Conservation (phyloP, 768 basidiomycete genomes). For the Lyophyllum semitale region DNA sequence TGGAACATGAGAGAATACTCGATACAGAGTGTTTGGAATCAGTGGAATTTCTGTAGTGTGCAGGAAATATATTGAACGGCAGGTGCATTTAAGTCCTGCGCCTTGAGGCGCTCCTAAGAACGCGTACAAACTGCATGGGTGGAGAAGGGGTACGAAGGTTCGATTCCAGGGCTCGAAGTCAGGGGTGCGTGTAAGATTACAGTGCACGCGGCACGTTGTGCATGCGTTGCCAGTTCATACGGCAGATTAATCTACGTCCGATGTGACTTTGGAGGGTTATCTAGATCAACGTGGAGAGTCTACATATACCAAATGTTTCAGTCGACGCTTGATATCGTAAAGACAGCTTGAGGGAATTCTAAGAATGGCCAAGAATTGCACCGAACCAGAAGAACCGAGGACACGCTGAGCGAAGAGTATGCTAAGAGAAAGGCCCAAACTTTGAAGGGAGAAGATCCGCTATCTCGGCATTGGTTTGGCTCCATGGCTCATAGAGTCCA, state of each 20-base stretch:
- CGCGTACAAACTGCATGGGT: not conserved
- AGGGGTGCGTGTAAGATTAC: not conserved
- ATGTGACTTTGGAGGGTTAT: not conserved
- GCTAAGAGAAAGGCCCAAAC: no score
- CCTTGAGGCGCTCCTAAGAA: conserved; percentile 7
- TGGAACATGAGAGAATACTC: conserved; percentile 11
- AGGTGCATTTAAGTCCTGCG: conserved; percentile 4
- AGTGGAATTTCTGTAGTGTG: not conserved
- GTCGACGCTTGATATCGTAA: no score
- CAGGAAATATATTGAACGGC: not conserved
- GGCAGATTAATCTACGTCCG: not conserved
- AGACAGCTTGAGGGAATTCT: no score
- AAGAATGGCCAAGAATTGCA: no score
- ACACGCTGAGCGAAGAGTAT: no score
- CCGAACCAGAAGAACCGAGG: no score
- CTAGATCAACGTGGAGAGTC: not conserved
- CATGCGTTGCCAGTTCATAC: conserved; percentile 1
- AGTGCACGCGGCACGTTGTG: conserved; percentile 5
- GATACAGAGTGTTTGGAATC: not conserved
- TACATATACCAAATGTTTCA: not conserved
- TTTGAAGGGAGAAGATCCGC: not conserved
- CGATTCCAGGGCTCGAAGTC: not conserved
- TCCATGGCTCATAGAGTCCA: not conserved
- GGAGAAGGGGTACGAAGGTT: not conserved
- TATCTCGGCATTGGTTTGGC: not conserved